Conservation (phyloP, 805 yeast species). For the Schizosaccharomyces osmophilus region DNA sequence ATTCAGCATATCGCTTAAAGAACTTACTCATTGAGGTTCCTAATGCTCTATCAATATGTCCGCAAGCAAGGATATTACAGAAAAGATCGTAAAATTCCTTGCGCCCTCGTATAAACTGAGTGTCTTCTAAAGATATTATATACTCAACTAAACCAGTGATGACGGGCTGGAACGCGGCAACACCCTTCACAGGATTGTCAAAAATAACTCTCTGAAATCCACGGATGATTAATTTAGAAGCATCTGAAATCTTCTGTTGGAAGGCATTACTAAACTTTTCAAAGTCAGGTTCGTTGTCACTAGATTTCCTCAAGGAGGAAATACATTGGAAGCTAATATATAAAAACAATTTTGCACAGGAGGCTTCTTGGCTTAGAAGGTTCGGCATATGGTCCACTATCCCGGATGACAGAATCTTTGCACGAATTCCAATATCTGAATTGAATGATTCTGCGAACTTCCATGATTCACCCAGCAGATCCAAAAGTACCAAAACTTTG, state of each 20-base stretch:
- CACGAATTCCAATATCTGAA: conserved; percentile 64
- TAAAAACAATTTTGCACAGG: neutral
- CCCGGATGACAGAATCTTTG: conserved; percentile 44
- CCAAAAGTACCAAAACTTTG: conserved; percentile 34
- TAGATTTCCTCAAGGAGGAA: neutral
- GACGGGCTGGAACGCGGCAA: neutral
- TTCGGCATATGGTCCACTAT: conserved; percentile 83
- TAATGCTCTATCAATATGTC: neutral
- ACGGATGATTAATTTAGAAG: neutral
- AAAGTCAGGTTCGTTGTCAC: neutral
- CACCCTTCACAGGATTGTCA: neutral
- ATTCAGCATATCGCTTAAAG: neutral
- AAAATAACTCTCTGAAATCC: neutral
- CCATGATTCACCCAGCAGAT: conserved; percentile 42
- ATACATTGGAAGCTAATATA: neutral
- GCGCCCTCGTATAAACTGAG: neutral
- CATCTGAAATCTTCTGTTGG: neutral
- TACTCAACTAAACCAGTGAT: neutral
- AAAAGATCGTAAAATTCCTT: neutral
- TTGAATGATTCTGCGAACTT: conserved; percentile 69
- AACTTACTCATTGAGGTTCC: neutral
- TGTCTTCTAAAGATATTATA: neutral
- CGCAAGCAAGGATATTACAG: neutral
- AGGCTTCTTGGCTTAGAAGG: conserved; percentile 70
- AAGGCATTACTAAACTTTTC: neutral